phyloP scores from a whole-genome alignment of 805 yeast genomes.

The Lachancea lanzarotensis region DNA sequence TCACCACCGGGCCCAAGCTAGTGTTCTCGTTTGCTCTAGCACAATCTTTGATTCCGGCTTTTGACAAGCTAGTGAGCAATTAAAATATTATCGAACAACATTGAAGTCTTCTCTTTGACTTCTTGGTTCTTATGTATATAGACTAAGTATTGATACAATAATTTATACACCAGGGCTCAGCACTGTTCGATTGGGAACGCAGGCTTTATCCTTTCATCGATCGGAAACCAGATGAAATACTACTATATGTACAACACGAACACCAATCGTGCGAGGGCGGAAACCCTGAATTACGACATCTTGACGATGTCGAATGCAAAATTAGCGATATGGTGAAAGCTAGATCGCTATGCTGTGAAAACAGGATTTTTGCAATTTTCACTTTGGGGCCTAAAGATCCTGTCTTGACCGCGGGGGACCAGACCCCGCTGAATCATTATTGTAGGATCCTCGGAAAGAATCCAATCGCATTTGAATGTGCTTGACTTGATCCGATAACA shows the following conservation, averaged over 20 bases:
- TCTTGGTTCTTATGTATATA: not conserved
- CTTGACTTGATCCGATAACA: constrained; percentile 2
- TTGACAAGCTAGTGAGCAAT: constrained; percentile 55
- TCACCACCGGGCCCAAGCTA: constrained; percentile 96
- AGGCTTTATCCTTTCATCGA: not conserved
- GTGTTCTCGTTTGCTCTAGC: constrained; percentile 98
- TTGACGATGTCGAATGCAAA: not conserved
- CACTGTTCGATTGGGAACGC: not conserved
- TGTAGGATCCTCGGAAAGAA: not conserved
- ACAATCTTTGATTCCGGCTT: constrained; percentile 93
- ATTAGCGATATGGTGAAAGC: not conserved
- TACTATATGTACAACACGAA: not conserved
- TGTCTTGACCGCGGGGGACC: not conserved
- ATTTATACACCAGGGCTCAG: not conserved
- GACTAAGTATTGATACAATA: not conserved
- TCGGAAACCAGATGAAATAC: not conserved
- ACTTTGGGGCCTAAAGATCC: not conserved
- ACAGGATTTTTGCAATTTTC: not conserved
- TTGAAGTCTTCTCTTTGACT: not conserved
- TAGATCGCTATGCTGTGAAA: not conserved
- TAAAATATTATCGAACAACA: not conserved
- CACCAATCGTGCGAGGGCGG: too few relatives aligned
- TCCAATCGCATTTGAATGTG: constrained; percentile 3
- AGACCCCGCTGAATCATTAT: not conserved
- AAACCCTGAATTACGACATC: too few relatives aligned